A percentile compares a stretch with the other conserved stretches of the same genome.
Evolutionary conservation across 2,329 filamentous ascomycete species (phyloP).

Genomic region (Aureobasidium melanogenum): DNA sequence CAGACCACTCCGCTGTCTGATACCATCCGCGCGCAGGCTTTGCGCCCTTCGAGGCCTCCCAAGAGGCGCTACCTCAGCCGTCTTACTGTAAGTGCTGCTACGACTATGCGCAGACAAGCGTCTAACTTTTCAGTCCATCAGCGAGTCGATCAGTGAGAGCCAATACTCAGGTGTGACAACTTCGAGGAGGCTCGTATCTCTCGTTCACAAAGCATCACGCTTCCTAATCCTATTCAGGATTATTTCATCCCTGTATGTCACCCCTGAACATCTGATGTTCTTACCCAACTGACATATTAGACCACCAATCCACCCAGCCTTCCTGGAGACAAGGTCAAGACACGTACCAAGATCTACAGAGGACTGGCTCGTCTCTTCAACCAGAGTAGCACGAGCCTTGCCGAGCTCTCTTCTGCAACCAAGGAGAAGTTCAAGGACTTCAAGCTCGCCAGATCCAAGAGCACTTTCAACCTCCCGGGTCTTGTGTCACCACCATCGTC

Average conservation of each 20-base stretch:
- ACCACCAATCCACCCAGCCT: background rate
- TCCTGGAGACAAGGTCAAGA: background rate
- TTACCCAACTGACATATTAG: background rate
- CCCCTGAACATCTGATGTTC: background rate
- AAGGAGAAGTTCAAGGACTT: background rate
- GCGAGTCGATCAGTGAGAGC: background rate
- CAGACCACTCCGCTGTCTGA: background rate
- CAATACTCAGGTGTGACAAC: background rate
- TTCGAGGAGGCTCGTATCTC: background rate
- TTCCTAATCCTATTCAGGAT: background rate
- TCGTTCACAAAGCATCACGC: background rate
- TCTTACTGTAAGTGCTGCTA: background rate
- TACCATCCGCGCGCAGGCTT: background rate
- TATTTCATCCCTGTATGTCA: background rate
- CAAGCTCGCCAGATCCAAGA: background rate
- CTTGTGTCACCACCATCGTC: background rate
- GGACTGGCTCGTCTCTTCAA: background rate
- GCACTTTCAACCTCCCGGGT: background rate
- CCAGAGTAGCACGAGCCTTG: background rate
- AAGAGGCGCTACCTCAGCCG: background rate
- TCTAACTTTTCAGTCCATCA: background rate
- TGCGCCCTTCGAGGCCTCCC: background rate
- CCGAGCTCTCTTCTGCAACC: background rate
- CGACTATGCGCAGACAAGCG: background rate
- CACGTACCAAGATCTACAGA: background rate